Base-by-base conservation (phyloP, 495 filamentous ascomycete species). In the Lasiosphaeriaceae sp. region DNA sequence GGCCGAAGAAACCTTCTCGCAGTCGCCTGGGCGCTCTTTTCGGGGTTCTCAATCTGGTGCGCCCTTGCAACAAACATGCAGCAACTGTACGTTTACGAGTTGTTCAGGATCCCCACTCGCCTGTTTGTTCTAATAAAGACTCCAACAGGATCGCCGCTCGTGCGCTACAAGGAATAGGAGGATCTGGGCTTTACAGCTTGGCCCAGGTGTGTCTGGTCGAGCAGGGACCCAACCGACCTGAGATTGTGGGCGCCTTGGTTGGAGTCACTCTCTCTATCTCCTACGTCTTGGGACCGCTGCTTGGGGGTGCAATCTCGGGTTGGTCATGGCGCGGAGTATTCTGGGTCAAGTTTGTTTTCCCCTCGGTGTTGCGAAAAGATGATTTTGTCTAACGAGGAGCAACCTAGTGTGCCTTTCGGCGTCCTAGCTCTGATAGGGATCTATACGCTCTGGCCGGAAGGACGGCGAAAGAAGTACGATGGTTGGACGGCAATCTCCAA, bases 301-400 rank as follows among this genome's bases (percentile, higher is more conserved):
- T 90, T 2, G 88, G 88, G 12, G 88, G 88, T 19, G 76, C 78
- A 2, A 85, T 92, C 49, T 80, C 87, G 0, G 74, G 86, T 46
- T 74, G 83, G 14, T 75, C 74, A 4, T 91, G 88, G 89, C 65
- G 84, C 31, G 87, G 85, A 77, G 80, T 80, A 29, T 90, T 87
- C 66, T 90, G 83, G 83, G 83, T 90, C 72, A 90, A 90, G 76
- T 76, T 43, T 11, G 67, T 64, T 8, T 23, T 31, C 19, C 17
- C 17, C 23, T 50, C 22, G 31, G n/a, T 16, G 19, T 50, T 35
- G 9, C 21, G 23, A 3, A n/a, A 5, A 22, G 9, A 9, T 19
- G 29, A 17, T 11, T 35, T 14, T 43, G 14, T 43, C 14, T 12
- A 17, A 43, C 39, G 16, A 2, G 2, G n/a, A 17, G 14, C n/a